These are phyloP conservation scores for Ceratobasidium sp. DNA, from an alignment of 1,284 basidiomycete species.

Conservation along the genomic window DNA sequence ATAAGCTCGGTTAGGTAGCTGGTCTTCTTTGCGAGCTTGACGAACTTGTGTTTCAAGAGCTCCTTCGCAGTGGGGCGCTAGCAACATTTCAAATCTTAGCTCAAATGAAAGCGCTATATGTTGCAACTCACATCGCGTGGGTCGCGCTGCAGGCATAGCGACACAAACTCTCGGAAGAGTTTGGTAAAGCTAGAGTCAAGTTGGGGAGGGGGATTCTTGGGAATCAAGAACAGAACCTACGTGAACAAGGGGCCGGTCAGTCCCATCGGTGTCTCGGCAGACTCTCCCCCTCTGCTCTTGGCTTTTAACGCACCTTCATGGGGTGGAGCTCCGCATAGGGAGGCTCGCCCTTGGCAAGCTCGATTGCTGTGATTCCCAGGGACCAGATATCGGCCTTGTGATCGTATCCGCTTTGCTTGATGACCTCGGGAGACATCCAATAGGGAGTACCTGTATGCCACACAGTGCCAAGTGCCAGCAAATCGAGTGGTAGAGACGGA, in stretches of 20 bases:
- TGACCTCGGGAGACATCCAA: conserved; percentile 99
- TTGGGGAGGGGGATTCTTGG: conserved; percentile 93
- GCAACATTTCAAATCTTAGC: conserved; percentile 36
- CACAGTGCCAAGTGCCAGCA: background rate
- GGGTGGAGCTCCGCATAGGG: conserved; percentile 98
- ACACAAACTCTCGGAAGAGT: conserved; percentile 92
- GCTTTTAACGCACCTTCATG: conserved; percentile 77
- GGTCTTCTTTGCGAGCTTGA: conserved; percentile 92
- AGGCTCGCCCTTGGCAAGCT: conserved; percentile 95
- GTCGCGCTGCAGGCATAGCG: conserved; percentile 91
- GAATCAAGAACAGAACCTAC: conserved; percentile 95
- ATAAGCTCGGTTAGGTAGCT: conserved; percentile 94
- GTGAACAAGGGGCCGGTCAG: conserved; percentile 2
- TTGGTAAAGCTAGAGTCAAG: conserved; percentile 90
- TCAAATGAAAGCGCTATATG: conserved; percentile 6
- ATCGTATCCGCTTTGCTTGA: conserved; percentile 99
- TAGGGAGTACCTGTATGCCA: conserved; percentile 70
- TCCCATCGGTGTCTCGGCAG: background rate
- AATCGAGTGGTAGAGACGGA: background rate
- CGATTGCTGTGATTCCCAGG: conserved; percentile 95
- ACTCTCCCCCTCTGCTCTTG: background rate
- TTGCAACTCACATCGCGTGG: conserved; percentile 75
- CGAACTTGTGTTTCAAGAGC: conserved; percentile 94
- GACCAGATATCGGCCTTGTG: conserved; percentile 99
- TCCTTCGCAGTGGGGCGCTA: conserved; percentile 94